These are phyloP conservation scores for Hygrophoropsis aurantiaca DNA, from an alignment of 768 basidiomycete species.

Conservation along the genomic window DNA sequence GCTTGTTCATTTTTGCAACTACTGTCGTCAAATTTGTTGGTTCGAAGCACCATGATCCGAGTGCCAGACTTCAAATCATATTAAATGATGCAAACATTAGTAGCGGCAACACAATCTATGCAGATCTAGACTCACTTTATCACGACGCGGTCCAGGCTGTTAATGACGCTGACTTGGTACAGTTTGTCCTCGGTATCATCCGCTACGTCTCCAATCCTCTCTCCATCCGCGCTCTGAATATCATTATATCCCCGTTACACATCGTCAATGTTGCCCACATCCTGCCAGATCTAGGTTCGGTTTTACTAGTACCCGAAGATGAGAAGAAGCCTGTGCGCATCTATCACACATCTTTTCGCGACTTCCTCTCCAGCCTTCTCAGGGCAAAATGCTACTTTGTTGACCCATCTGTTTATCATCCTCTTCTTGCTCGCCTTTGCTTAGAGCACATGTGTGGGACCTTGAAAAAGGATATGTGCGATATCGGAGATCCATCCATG, in stretches of 20 bases:
- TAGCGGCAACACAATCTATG: slow-evolving; percentile 7
- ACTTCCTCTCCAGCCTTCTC: slow-evolving; percentile 14
- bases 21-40: slow-evolving; percentile 27
- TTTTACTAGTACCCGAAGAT: slow-evolving; percentile 12
- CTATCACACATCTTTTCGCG: slow-evolving; percentile 20
- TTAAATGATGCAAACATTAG: slow-evolving; percentile 8
- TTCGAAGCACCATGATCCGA: no score
- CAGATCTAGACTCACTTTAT: slow-evolving; percentile 15
- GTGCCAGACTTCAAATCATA: slow-evolving; percentile 11
- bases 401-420: slow-evolving; percentile 11
- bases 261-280: slow-evolving; percentile 9
- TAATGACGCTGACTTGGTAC: slow-evolving; percentile 13
- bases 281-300: slow-evolving; percentile 15
- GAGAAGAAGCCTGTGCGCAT: slow-evolving; percentile 15
- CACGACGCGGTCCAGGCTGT: slow-evolving; percentile 12
- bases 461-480: no score
- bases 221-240: slow-evolving; percentile 8
- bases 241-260: slow-evolving; percentile 7
- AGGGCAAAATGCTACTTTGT: slow-evolving; percentile 12
- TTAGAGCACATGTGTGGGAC: no score
- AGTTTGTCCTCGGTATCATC: slow-evolving; percentile 16
- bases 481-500: slow-evolving; percentile 13
- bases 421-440: slow-evolving; percentile 14
- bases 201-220: slow-evolving; percentile 14
- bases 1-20: slow-evolving; percentile 27